Evolutionary conservation across 2,329 filamentous ascomycete genomes (phyloP), one percentile per base, ranked within the genome.

Genomic region (Phaeosphaeria sp.): DNA sequence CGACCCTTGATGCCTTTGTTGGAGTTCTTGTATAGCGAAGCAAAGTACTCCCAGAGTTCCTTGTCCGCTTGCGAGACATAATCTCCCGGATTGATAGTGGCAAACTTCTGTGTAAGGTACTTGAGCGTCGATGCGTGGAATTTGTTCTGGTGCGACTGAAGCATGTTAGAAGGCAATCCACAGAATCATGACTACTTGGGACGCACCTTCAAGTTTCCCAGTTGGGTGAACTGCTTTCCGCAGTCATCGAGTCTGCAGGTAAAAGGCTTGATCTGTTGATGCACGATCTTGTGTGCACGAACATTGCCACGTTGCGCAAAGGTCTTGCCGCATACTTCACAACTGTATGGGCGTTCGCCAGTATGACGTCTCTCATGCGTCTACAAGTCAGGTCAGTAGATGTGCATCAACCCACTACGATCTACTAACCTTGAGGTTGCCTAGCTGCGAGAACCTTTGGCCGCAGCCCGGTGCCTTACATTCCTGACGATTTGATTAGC

Each of bases 1-100:
- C 95, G 88, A 11, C 95, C 95, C 79, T 97, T 98, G 82, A 98
- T 97, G 1, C 95, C 95, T 78, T 97, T 97, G 84, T 98, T 98
- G 79, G 90, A 93, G 79, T 98, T 96, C 82, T 96, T 97, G 84
- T 97, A 97, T n/a, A 97, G 83, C 0, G 84, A 84, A 3, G 89
- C 85, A 73, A 98, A 95, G 79, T 97, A 96, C 66, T 90, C 86
- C 82, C 90, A 92, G 50, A 97, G 82, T 58, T 92, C 89, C 60
- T 86, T 88, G 69, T 97, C 92, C 39, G 88, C 83, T 0, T 85
- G 81, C 11, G 81, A 82, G n/a, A 93, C 86, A 5, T 82, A 80
- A 39, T 89, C 85, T n/a, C 82, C 83, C 52, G 89, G 84, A 36
- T 80, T 78, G 56, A 89, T 81, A 39, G 83, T 82, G 17, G 88